Evolutionary conservation across 2,329 filamentous ascomycete genomes (phyloP).

Genomic region (Catunica adiposa): DNA sequence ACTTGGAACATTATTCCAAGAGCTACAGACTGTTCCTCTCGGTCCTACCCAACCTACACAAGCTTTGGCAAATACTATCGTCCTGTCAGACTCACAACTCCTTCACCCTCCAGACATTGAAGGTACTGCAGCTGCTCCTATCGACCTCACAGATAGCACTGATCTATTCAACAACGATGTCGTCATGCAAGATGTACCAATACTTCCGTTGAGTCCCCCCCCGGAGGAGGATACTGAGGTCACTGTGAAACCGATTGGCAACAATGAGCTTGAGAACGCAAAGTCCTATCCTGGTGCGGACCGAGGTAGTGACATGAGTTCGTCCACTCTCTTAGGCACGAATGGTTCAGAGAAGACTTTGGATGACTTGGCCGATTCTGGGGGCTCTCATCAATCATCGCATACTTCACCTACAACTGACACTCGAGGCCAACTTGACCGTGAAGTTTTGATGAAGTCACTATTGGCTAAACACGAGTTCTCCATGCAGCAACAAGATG

Average conservation of each 20-base stretch:
- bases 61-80: slow-evolving; percentile 62
- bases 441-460: slow-evolving; percentile 23
- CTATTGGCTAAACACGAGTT: slow-evolving; percentile 21
- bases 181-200: slow-evolving; percentile 8
- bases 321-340: slow-evolving; percentile 5
- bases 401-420: no score
- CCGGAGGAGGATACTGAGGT: background rate
- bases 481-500: slow-evolving; percentile 57
- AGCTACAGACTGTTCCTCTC: slow-evolving; percentile 47
- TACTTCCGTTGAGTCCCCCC: background rate
- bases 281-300: background rate
- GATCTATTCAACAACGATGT: slow-evolving; percentile 3
- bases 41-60: slow-evolving; percentile 53
- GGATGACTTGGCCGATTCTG: background rate
- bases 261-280: no score
- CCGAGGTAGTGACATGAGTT: slow-evolving; percentile 6
- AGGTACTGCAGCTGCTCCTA: background rate
- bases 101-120: slow-evolving; percentile 4
- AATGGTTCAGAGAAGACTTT: no score
- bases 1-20: slow-evolving; percentile 51
- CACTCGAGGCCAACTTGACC: background rate
- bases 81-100: slow-evolving; percentile 33
- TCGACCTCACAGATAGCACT: background rate
- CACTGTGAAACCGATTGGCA: no score
- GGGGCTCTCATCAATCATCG: background rate